Base-by-base conservation (phyloP, 495 filamentous ascomycete species). In the Durotheca rogersii region DNA sequence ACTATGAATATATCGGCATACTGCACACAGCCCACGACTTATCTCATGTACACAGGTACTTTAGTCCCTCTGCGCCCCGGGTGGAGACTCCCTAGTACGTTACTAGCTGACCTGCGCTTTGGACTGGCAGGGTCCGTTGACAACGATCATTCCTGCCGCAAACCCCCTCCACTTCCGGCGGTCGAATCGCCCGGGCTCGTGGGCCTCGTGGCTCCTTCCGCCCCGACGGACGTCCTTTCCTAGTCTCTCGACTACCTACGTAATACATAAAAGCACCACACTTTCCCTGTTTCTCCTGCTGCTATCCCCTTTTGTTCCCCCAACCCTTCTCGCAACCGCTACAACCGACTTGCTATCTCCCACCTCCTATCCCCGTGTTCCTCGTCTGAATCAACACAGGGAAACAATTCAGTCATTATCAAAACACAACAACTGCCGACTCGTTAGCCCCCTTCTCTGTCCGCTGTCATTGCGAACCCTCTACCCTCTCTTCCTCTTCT, bases 81-180 rank as follows among this genome's bases (percentile, higher is more conserved):
- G 23, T 27, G 4, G 23, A 27, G 9, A 27, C 23, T 27, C 9
- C 9, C 9, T 27, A 27, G 9, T 27, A 27, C 23, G 23, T 27
- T 27, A n/a, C n/a, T n/a, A n/a, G n/a, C n/a, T n/a, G n/a, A n/a
- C n/a, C n/a, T n/a, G n/a, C n/a, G n/a, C n/a, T n/a, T n/a, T 21
- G 35, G 7, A 38, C 33, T 35, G 23, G 4, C 14, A 34, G 9
- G 21, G 14, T 45, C 51, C 31, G 31, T 21, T n/a, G 17, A 2
- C 27, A 1, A 32, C 39, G n/a, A 41, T 51, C 53, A 56, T 46
- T 47, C 41, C 54, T 56, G 47, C 53, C 46, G 33, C 32, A 34
- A 41, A 39, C 54, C 55, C 44, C 55, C 51, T 58, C 55, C 40
- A 58, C 43, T 35, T 58, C 55, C 55, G 55, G 49, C 55, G 55